phyloP scores from a whole-genome alignment of 768 basidiomycete species.

The Lepiota venenata region DNA sequence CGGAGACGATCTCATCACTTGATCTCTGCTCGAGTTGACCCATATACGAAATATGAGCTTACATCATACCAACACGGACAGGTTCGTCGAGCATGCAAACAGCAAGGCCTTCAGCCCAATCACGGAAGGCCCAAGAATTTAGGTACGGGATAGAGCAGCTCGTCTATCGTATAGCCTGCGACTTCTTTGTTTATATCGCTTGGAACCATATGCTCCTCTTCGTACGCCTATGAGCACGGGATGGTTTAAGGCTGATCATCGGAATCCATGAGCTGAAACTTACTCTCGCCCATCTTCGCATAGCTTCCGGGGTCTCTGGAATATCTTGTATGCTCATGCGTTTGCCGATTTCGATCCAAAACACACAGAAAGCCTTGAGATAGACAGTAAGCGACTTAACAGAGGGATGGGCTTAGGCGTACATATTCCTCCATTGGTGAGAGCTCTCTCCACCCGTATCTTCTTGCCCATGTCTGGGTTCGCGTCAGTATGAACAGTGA shows the following conservation, averaged over 20 bases:
- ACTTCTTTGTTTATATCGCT: slow-evolving; percentile 35
- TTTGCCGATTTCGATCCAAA: slow-evolving; percentile 43
- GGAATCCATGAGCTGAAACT: not conserved
- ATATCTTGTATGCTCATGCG: slow-evolving; percentile 47
- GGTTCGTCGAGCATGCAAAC: slow-evolving; percentile 38
- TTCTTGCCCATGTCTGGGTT: slow-evolving; percentile 9
- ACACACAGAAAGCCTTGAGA: slow-evolving; percentile 34
- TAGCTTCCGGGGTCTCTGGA: slow-evolving; percentile 34
- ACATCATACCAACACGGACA: slow-evolving; percentile 50
- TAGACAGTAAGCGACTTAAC: not conserved
- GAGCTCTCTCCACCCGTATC: slow-evolving; percentile 16
- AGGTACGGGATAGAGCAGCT: slow-evolving; percentile 37
- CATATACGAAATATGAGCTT: slow-evolving; percentile 12
- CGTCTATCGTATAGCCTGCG: slow-evolving; percentile 35
- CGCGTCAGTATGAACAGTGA: not conserved
- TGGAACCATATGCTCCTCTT: slow-evolving; percentile 38
- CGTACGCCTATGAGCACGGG: slow-evolving; percentile 31
- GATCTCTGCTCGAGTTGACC: not conserved
- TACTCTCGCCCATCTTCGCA: slow-evolving; percentile 38
- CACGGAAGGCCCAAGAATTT: slow-evolving; percentile 33
- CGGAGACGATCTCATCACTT: not conserved
- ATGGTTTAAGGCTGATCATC: not conserved
- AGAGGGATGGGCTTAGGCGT: not conserved
- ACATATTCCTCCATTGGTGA: slow-evolving; percentile 36
- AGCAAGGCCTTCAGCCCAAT: slow-evolving; percentile 28